Evolutionary conservation across 768 basidiomycete genomes (phyloP), one percentile per base, ranked within the genome.

Genomic region (Auriculariales sp.): DNA sequence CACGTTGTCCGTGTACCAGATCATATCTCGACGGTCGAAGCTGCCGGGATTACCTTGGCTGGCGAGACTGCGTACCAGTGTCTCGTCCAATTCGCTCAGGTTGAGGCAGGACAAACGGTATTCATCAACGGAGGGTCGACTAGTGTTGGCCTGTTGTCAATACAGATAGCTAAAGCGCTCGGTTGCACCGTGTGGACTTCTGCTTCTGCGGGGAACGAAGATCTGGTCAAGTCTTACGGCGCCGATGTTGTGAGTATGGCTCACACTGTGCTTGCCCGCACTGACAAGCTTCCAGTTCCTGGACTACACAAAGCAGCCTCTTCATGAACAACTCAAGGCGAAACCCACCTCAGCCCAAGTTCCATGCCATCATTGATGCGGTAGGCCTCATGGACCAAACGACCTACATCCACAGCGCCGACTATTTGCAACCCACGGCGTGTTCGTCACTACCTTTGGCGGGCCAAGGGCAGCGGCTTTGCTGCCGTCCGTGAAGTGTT

Each of bases 121-220:
- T 73, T 87, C 55, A 66, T 89, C 57, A 79, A 83, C 50, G 83
- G 83, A 0, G 85, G 81, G 3, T 79, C 78, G 47, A 76, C 79
- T n/a, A n/a, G n/a, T 1, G 80, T 85, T 1, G 85, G 84, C 3
- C 65, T 70, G 17, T 73, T 73, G 54, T 83, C 81, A 1, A 80
- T 87, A 45, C 82, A 86, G 59, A 59, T 86, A 9, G 82, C 83
- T 6, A 87, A 85, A 58, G 70, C 74, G 1, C 67, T 66, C 53
- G 80, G 80, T 3, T 75, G 75, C 49, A 65, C 53, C 3, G 81
- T 86, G 3, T 66, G 73, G 2, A 74, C 75, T 0, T 75, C 71
- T 28, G 81, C 79, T 9, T 83, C 81, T 3, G 67, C 58, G 1
- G 74, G 69, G 60, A 85, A 83, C 52, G 72, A 75, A 42, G 67